Percentiles rank a stretch among this genome's conserved stretches.
Conservation (phyloP, 2,329 filamentous ascomycete species). For the Neoarthrinium moseri region DNA sequence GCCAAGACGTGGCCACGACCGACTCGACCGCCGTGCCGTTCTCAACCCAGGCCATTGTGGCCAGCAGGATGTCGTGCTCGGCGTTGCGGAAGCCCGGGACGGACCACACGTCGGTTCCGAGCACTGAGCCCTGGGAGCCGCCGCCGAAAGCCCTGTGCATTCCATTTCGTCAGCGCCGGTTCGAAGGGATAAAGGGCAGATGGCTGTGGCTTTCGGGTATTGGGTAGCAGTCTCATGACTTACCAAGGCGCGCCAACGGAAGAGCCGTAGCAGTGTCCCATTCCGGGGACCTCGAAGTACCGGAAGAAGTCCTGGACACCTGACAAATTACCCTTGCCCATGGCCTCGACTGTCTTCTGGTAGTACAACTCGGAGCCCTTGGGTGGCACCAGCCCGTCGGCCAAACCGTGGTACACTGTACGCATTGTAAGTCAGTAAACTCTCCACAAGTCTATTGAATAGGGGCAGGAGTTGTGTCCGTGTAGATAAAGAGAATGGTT, state of each 20-base stretch:
- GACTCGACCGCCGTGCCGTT: conserved; percentile 27
- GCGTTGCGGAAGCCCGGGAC: conserved; percentile 34
- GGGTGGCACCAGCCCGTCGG: conserved; percentile 38
- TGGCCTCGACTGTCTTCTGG: conserved; percentile 25
- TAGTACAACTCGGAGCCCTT: conserved; percentile 33
- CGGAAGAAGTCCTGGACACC: conserved; percentile 48
- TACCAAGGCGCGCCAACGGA: conserved; percentile 33
- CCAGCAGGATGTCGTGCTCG: conserved; percentile 35
- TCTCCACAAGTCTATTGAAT: too few species aligned
- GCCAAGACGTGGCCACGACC: conserved; percentile 34
- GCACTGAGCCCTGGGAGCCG: conserved; percentile 22
- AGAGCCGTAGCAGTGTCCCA: conserved; percentile 44
- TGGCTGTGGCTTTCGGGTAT: too few species aligned
- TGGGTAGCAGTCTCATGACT: background rate
- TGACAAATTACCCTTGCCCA: conserved; percentile 22
- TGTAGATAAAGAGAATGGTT: too few species aligned
- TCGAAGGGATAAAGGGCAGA: too few species aligned
- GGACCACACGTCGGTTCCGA: conserved; percentile 28
- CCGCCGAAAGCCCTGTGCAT: conserved; percentile 38
- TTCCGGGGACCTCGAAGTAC: conserved; percentile 52
- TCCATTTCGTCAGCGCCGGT: too few species aligned
- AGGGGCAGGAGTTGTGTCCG: too few species aligned
- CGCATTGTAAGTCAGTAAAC: too few species aligned
- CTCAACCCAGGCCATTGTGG: conserved; percentile 37
- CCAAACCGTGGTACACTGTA: conserved; percentile 47